Evolutionary conservation across 106 monocot genomes (phyloP), one percentile per base, ranked within the genome.

Genomic region (Dendrobium catenatum): DNA sequence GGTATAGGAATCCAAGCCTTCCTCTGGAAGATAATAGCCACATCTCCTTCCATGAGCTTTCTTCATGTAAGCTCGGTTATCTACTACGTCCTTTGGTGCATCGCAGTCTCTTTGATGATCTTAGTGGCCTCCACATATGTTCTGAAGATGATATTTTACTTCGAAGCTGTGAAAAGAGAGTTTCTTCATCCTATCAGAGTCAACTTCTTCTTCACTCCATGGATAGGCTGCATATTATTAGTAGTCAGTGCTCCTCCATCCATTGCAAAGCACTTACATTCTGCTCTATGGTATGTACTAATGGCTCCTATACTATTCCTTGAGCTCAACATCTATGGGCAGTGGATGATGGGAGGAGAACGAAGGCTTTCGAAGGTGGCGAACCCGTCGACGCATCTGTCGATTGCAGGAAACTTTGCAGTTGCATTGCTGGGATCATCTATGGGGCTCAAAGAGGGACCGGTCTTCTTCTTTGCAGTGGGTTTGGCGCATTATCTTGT

Each of bases 401-500:
- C 94, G 0, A 86, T 97, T 24, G 82, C 89, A 0, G 97, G 92
- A 15, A 94, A 97, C 82, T 92, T 97, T 55, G 9, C 82, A 1
- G 90, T 89, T 2, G 92, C 92, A 1, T 70, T 94, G 68, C 77
- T 87, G 0, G 97, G 94, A 0, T 87, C 92, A 0, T 49, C 55
- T 7, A 86, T 93, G 80, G 88, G 87, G 42, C 80, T 90, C 31
- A 88, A 76, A 55, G 90, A 93, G 78, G 90, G 88, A 18, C 86
- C 93, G 0, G 74, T 87, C 4, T 90, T 97, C 80, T 94, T 94
- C 80, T 92, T 87, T 67, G 88, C 90, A 1, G 84, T 97, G 7
- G 97, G 94, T 5, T 31, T 97, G 22, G 92, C 92, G 11, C 97
- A 98, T 79, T 92, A 94, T 79, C 72, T 80, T 2, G 93, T 98